A percentile compares a stretch with the other conserved stretches of the same genome.
phyloP scores from a whole-genome alignment of 1,284 basidiomycete species.

The Leccinum huronense region DNA sequence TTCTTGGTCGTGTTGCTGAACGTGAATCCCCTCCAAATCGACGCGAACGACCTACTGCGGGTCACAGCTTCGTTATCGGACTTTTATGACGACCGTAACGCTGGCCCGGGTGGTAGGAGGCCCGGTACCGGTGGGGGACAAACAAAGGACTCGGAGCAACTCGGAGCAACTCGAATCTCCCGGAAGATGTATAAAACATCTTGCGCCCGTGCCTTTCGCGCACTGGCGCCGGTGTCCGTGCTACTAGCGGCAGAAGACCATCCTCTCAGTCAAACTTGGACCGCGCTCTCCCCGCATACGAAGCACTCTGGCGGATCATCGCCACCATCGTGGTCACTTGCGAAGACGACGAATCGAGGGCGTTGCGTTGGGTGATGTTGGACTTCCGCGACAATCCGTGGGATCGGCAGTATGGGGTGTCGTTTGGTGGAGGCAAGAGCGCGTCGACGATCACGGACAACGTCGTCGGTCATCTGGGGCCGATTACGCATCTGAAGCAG shows the following conservation, averaged over 20 bases:
- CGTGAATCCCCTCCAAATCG: conserved; percentile 35
- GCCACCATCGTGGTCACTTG: conserved; percentile 41
- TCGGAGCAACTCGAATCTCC: conserved; percentile 1
- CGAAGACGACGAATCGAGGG: conserved; percentile 24
- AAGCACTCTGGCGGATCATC: conserved; percentile 62
- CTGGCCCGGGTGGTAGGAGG: too few relatives aligned
- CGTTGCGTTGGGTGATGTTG: conserved; percentile 34
- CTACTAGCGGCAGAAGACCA: too few relatives aligned
- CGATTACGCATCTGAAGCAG: conserved; percentile 44
- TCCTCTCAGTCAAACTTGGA: conserved; percentile 41
- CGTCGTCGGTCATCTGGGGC: conserved; percentile 46
- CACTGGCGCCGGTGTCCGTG: background rate
- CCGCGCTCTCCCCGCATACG: conserved; percentile 56
- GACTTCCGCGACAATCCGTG: conserved; percentile 41
- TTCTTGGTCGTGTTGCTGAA: conserved; percentile 43
- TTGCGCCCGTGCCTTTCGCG: conserved; percentile 39
- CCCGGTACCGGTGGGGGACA: background rate
- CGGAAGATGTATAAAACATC: conserved; percentile 32
- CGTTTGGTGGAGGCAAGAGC: conserved; percentile 29
- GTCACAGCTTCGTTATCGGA: conserved; percentile 40
- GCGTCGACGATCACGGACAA: conserved; percentile 44
- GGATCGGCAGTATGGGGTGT: conserved; percentile 34
- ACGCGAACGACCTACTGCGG: conserved; percentile 31
- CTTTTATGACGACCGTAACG: conserved; percentile 37
- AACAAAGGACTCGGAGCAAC: too few relatives aligned